Percentiles rank a stretch among this genome's conserved stretches.
Evolutionary conservation across 805 yeast species (phyloP).

Genomic region (Metschnikowia shivogae): DNA sequence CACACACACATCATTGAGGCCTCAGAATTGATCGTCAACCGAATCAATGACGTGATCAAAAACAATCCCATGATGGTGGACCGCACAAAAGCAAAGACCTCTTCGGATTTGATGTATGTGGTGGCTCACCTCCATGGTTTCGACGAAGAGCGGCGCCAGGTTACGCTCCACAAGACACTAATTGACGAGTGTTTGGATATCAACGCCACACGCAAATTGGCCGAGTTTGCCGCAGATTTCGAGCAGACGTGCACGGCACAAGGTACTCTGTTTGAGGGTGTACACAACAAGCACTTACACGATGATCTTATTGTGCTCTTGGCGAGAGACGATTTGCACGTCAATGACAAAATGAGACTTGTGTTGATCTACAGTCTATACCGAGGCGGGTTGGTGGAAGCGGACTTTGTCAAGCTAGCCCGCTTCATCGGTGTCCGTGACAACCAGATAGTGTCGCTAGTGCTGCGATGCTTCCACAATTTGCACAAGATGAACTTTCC

Average conservation of each 20-base stretch:
- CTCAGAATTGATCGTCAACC: constrained; percentile 53
- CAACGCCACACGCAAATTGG: constrained; percentile 55
- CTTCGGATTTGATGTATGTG: constrained; percentile 70
- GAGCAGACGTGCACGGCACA: constrained; percentile 80
- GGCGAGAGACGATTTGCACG: constrained; percentile 43
- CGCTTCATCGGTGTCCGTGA: constrained; percentile 46
- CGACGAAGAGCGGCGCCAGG: constrained; percentile 59
- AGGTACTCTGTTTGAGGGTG: constrained; percentile 67
- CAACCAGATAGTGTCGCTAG: constrained; percentile 52
- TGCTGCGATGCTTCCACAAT: constrained; percentile 44
- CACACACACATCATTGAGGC: constrained; percentile 76
- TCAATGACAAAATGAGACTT: constrained; percentile 69
- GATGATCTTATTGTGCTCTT: constrained; percentile 58
- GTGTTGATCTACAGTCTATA: constrained; percentile 71
- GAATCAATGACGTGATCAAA: constrained; percentile 59
- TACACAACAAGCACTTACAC: constrained; percentile 53
- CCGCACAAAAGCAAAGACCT: constrained; percentile 56
- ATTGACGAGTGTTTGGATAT: constrained; percentile 62
- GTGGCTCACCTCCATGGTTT: constrained; percentile 67
- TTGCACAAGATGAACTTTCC: constrained; percentile 53
- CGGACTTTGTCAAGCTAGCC: constrained; percentile 68
- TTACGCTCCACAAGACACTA: constrained; percentile 55
- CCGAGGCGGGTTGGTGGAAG: constrained; percentile 74
- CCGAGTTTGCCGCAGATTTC: constrained; percentile 69
- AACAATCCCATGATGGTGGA: constrained; percentile 76